Base-by-base conservation (phyloP, 148 eudicot species). In the Rhododendron ferrugineum region DNA sequence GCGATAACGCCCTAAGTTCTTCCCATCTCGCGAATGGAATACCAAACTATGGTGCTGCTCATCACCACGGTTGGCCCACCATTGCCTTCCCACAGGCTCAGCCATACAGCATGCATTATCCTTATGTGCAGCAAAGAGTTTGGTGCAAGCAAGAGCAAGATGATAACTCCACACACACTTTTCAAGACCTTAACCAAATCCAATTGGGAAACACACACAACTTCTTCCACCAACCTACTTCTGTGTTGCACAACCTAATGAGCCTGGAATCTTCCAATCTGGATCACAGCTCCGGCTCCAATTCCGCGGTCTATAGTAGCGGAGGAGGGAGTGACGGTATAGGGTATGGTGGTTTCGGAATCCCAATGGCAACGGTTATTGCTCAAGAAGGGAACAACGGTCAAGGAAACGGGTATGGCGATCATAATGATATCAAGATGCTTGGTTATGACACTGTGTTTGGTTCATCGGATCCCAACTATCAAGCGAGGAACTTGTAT, bases 121-220 rank as follows among this genome's bases (percentile, higher is more conserved):
- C 88, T 2, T 79, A 83, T 11, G 85, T 81, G 5, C 91, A 87
- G 23, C 90, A 88, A 70, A 87, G 91, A 82, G 49, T 91, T 11
- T 95, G 98, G 98, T 93, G 94, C 78, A 95, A 95, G 88, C 97
- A 94, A 90, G 98, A 95, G 76, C 92, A 88, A 18, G 91, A 91
- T 14, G 84, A 73, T 0, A 84, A 86, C 50, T 36, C 9, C 16
- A 18, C 79, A 1, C 54, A 14, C 32, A 80, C 73, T 40, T 87
- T 81, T 70, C 89, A 86, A 64, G 88, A 90, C 62, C 85, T 85
- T n/a, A 91, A 92, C 23, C 93, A 89, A 37, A 83, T 88, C 78
- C 95, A 94, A n/a, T 28, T 88, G 84, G 88, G 89, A 34, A 93
- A 75, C 47, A 89, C 91, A 0, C 97, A 92, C 77, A 92, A 90